Percentiles rank a stretch among this genome's conserved stretches.
Evolutionary conservation across 495 filamentous ascomycete genomes (phyloP).

Genomic region (Annulohypoxylon moriforme): DNA sequence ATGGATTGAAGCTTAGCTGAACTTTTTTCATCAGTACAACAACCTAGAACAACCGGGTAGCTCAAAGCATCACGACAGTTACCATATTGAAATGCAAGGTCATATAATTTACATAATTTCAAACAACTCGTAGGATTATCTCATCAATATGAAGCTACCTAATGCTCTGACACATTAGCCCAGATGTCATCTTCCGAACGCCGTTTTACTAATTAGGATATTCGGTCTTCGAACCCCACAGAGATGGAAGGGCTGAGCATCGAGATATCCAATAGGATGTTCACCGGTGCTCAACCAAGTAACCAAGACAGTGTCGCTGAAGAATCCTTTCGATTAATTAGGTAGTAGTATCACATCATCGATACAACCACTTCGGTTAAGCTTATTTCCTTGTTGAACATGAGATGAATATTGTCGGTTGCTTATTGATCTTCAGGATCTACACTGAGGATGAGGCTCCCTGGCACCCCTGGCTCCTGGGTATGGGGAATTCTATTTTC

Average conservation of each 20-base stretch:
- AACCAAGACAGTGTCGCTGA: background rate
- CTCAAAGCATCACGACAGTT: background rate
- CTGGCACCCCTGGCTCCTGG: background rate
- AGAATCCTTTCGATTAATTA: constrained; percentile 2
- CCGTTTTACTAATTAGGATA: background rate
- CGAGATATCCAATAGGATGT: background rate
- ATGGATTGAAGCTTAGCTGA: too few relatives aligned
- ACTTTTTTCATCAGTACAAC: background rate
- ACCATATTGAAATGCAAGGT: background rate
- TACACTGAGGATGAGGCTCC: background rate
- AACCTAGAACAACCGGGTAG: background rate
- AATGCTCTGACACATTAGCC: background rate
- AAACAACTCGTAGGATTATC: background rate
- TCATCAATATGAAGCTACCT: constrained; percentile 1
- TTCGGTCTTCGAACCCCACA: background rate
- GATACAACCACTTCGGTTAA: background rate
- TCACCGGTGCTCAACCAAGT: background rate
- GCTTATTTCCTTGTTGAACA: background rate
- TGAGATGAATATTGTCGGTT: background rate
- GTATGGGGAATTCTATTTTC: constrained; percentile 1
- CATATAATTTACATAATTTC: constrained; percentile 1
- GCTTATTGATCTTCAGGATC: background rate
- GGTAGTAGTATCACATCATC: background rate
- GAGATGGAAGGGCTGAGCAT: background rate
- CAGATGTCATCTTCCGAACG: background rate